Evolutionary conservation across 1,284 basidiomycete species (phyloP).

Genomic region (Blastosporella zonata): DNA sequence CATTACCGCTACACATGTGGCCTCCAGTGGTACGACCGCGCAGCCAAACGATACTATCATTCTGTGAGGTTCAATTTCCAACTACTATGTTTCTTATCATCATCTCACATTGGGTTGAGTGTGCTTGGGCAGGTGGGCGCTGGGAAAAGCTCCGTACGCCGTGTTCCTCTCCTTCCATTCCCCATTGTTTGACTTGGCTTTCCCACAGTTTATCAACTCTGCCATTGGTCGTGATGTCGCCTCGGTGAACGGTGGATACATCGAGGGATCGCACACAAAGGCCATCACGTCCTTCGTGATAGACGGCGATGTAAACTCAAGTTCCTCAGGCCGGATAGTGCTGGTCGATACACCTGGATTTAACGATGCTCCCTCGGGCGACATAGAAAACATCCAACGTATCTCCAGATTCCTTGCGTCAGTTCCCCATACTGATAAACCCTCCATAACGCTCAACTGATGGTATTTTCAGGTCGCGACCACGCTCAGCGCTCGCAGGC

Average conservation of each 20-base stretch:
- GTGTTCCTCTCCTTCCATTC: background rate
- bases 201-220: slow-evolving; percentile 6
- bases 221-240: background rate
- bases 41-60: slow-evolving; percentile 5
- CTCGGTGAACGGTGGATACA: background rate
- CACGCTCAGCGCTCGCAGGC: background rate
- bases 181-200: background rate
- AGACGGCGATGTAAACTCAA: background rate
- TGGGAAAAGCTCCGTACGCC: slow-evolving; percentile 5
- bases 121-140: slow-evolving; percentile 3
- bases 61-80: background rate
- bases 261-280: background rate
- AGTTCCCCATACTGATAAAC: background rate
- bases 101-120: background rate
- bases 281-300: background rate
- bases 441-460: background rate
- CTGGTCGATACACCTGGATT: slow-evolving; percentile 10
- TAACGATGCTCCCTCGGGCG: background rate
- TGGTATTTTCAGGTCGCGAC: background rate
- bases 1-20: background rate
- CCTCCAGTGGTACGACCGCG: background rate
- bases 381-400: background rate
- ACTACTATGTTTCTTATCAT: background rate
- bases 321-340: background rate
- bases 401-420: background rate